Percentiles rank a stretch among this genome's conserved stretches.
Conservation (phyloP, 1,284 basidiomycete genomes). For the Leccinum huronense region DNA sequence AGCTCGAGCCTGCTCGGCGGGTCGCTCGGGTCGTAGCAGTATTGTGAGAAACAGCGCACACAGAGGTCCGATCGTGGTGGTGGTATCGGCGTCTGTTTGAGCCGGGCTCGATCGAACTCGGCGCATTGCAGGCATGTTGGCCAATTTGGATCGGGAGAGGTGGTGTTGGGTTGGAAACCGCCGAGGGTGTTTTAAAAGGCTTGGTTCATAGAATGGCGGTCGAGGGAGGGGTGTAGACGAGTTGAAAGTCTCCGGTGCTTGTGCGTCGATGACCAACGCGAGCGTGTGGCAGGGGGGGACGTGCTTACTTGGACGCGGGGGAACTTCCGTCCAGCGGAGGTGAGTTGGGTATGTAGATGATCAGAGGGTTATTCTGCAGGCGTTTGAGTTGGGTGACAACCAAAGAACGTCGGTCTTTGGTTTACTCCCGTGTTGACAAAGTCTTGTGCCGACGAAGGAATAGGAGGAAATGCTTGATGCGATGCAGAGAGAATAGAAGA, state of each 20-base stretch:
- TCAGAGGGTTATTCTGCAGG: slow-evolving; percentile 53
- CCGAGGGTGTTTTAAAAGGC: slow-evolving; percentile 49
- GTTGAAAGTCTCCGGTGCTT: slow-evolving; percentile 46
- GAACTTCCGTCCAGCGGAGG: slow-evolving; percentile 56
- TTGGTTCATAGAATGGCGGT: slow-evolving; percentile 54
- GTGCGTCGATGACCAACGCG: slow-evolving; percentile 6
- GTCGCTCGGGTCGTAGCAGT: slow-evolving; percentile 35
- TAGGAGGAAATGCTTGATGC: slow-evolving; percentile 62
- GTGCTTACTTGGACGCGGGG: slow-evolving; percentile 57
- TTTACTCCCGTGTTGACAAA: slow-evolving; percentile 67
- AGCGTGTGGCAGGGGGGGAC: neutral
- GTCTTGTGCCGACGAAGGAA: slow-evolving; percentile 50
- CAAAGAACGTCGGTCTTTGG: slow-evolving; percentile 73
- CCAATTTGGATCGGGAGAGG: slow-evolving; percentile 37
- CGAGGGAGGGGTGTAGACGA: slow-evolving; percentile 49
- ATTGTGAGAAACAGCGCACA: slow-evolving; percentile 34
- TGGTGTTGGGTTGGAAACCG: slow-evolving; percentile 54
- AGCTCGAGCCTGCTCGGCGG: slow-evolving; percentile 29
- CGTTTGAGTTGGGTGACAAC: slow-evolving; percentile 55
- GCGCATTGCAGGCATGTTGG: slow-evolving; percentile 44
- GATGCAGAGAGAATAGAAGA: slow-evolving; percentile 47
- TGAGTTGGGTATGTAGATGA: slow-evolving; percentile 65
- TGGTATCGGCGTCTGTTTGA: slow-evolving; percentile 15
- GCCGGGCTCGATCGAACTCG: slow-evolving; percentile 43
- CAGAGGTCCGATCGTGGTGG: slow-evolving; percentile 29